Base-by-base conservation (phyloP, 306 rosid genomes). In the Quercus wislizeni region DNA sequence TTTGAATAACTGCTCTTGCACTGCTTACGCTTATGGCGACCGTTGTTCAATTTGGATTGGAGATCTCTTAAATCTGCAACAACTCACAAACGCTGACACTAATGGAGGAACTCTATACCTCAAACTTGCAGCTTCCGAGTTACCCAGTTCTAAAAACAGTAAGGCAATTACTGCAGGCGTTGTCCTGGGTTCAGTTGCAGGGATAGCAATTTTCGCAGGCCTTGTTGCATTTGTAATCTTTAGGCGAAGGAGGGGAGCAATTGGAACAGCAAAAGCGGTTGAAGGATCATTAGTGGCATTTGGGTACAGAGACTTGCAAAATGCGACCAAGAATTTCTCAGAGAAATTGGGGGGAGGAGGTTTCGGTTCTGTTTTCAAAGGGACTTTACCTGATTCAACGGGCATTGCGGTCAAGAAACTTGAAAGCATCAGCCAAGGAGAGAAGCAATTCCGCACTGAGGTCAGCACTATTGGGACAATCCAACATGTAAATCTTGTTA, bases 331-430 rank as follows among this genome's bases (percentile, higher is more conserved):
- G 84, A 89, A 92, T 74, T 92, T 94, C 86, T 88, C 91, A 0
- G 92, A 92, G 46, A 94, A 94, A 81, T 84, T 94, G 31, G 98
- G 97, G 6, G 97, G 91, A 56, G 97, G 97, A 5, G 98, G 97
- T 3, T 94, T 94, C 38, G 97, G 98, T 78, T 91, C 89, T 4
- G 93, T 92, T 33, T 94, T 92, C 86, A 92, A 86, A 81, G 98
- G 98, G 55, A 78, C 79, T 11, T 55, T 92, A 84, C 80, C 83
- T 5, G 92, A 94, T 82, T 88, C 95, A 0, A 82, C 85, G 23
- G 74, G 83, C 5, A 83, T 94, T 33, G 99, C 92, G 38, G 99
- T 94, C 84, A 94, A 92, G 86, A 91, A 85, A 83, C 90, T 94
- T 28, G 92, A 92, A 52, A 68, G 97, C 80, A 64, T 91, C 51